Percentiles rank a stretch among this genome's conserved stretches.
These are phyloP conservation scores for Ensete glaucum DNA, from an alignment of 176 grass and related monocot genomes.

Conservation along the genomic window DNA sequence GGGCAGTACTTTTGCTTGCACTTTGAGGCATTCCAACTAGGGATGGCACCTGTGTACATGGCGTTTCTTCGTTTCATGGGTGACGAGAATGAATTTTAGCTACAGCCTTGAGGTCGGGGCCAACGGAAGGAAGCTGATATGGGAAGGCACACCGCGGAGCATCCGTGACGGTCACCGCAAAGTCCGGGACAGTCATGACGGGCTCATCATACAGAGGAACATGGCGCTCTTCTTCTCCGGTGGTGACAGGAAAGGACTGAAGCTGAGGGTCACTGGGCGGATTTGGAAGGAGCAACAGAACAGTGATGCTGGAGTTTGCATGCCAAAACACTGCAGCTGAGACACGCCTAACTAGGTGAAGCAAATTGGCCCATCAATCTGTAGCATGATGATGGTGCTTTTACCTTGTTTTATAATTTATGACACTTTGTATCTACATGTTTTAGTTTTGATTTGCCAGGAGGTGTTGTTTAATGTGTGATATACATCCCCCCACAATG, in stretches of 20 bases:
- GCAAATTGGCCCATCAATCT: neutral
- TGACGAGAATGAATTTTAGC: conserved; percentile 21
- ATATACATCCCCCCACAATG: neutral
- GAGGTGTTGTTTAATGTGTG: neutral
- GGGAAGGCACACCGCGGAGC: conserved; percentile 26
- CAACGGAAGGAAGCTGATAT: conserved; percentile 21
- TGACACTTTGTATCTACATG: neutral
- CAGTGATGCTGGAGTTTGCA: conserved; percentile 19
- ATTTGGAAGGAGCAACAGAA: conserved; percentile 29
- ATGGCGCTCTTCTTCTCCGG: conserved; percentile 26
- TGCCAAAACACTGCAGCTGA: conserved; percentile 23
- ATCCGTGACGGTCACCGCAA: conserved; percentile 27
- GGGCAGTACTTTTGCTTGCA: conserved; percentile 29
- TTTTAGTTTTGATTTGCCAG: neutral
- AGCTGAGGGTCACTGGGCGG: conserved; percentile 14
- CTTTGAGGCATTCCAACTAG: conserved; percentile 28
- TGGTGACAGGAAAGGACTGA: conserved; percentile 21
- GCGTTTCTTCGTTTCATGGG: conserved; percentile 31
- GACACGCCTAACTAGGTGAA: neutral
- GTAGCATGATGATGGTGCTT: neutral
- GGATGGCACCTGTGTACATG: conserved; percentile 25
- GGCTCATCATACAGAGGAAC: conserved; percentile 25
- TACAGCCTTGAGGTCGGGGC: conserved; percentile 28
- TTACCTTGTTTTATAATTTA: neutral
- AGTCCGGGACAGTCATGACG: conserved; percentile 24